These are phyloP conservation scores for Emericellopsis terricola DNA, from an alignment of 495 filamentous ascomycete genomes.

Conservation along the genomic window DNA sequence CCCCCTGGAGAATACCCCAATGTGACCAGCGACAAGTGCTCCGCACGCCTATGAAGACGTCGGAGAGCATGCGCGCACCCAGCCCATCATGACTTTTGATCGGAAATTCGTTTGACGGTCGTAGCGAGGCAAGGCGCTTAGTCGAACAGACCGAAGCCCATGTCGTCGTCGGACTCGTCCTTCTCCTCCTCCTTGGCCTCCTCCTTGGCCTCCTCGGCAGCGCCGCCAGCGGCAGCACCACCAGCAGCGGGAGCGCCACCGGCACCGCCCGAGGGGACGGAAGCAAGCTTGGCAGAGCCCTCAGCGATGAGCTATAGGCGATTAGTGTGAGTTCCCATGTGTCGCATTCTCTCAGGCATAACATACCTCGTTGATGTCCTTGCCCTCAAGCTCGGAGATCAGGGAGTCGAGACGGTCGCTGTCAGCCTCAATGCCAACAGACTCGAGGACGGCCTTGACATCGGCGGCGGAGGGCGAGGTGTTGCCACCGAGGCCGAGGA, in stretches of 20 bases:
- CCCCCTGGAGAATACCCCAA: too few relatives aligned
- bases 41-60: slow-evolving; percentile 1
- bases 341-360: too few relatives aligned
- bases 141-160: slow-evolving; percentile 99
- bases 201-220: slow-evolving; percentile 48
- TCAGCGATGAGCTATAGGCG: slow-evolving; percentile 88
- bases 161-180: slow-evolving; percentile 97
- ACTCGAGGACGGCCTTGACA: slow-evolving; percentile 77
- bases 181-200: slow-evolving; percentile 58
- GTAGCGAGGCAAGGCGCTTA: slow-evolving; percentile 32
- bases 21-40: too few relatives aligned
- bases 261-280: slow-evolving; percentile 84
- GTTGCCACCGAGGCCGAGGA: slow-evolving; percentile 89
- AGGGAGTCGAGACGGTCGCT: slow-evolving; percentile 69
- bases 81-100: slow-evolving; percentile 6
- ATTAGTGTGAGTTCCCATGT: too few relatives aligned
- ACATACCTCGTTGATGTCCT: slow-evolving; percentile 89
- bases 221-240: slow-evolving; percentile 47
- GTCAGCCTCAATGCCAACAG: slow-evolving; percentile 93
- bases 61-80: background rate
- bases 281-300: slow-evolving; percentile 86
- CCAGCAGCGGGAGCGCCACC: slow-evolving; percentile 47
- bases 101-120: slow-evolving; percentile 9
- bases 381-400: slow-evolving; percentile 85
- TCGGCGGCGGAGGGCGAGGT: slow-evolving; percentile 69